Evolutionary conservation across 2,329 filamentous ascomycete genomes (phyloP), one percentile per base, ranked within the genome.

Genomic region (Sporothrix inflata): DNA sequence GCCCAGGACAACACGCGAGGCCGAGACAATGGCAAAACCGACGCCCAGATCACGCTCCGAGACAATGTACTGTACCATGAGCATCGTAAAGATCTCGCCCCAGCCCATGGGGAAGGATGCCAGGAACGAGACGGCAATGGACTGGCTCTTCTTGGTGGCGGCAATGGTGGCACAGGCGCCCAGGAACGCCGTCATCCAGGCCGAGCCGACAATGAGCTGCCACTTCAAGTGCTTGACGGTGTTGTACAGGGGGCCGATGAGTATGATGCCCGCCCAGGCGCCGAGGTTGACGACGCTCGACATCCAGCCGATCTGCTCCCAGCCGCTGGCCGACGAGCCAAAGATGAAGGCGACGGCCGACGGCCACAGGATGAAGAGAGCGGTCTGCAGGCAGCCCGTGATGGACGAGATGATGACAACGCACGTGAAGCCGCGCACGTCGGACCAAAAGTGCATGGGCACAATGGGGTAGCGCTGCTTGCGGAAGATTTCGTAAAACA

Each of bases 381-480:
- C 51, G 9, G 51, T 55, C 51, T 55, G 51, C 9, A 55, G 51
- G 21, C 51, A 55, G 21, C 51, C 51, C 8, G 51, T 55, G 12
- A 55, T 55, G 21, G 51, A 55, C 51, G 51, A 55, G 51, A 55
- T 55, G 51, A 55, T 55, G 51, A 55, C 51, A 21, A 55, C 51
- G 27, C 51, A 55, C 5, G 51, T 55, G 12, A 55, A 55, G 11
- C 51, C 51, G 51, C 51, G 51, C n/a, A 55, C 51, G 21, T 55
- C 51, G 9, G 51, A 55, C 51, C 51, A 55, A 30, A 55, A 55
- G 24, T 55, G 51, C 51, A 55, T 55, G 9, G 51, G 51, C 24
- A 55, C 51, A 27, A 55, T 55, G 21, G 51, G 51, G 21, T 55
- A 55, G 21, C 51, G 51, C 51, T 55, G 51, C 9, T 55, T 55